Percentiles rank a stretch among this genome's conserved stretches.
Evolutionary conservation across 208 protist genomes (phyloP).

Genomic region (Blechomonas ayalai): DNA sequence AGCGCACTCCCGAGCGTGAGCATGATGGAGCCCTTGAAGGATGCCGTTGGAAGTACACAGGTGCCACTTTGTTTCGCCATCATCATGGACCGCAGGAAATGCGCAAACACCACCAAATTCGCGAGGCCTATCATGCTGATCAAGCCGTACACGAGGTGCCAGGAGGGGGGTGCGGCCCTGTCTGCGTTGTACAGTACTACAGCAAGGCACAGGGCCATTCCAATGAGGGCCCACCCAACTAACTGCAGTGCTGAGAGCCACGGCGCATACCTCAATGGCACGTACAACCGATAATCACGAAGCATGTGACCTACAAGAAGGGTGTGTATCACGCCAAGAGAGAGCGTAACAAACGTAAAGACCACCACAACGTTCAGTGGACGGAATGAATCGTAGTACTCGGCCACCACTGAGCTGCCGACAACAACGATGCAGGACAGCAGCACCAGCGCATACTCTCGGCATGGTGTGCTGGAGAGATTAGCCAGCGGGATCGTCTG

Average conservation of each 20-base stretch:
- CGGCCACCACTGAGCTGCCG: constrained; percentile 24
- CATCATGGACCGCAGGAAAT: constrained; percentile 25
- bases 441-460: constrained; percentile 28
- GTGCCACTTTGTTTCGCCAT: too few relatives aligned
- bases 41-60: too few relatives aligned
- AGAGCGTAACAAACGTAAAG: constrained; percentile 12
- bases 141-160: constrained; percentile 43
- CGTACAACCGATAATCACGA: constrained; percentile 14
- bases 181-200: constrained; percentile 25
- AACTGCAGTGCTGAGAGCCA: constrained; percentile 33
- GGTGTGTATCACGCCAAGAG: constrained; percentile 1
- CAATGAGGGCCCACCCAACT: constrained; percentile 28
- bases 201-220: constrained; percentile 18
- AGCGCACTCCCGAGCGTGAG: constrained; percentile 12
- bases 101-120: constrained; percentile 35
- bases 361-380: constrained; percentile 18
- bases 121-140: constrained; percentile 34
- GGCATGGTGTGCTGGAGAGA: constrained; percentile 21
- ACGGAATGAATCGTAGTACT: constrained; percentile 24
- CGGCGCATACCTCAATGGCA: constrained; percentile 14
- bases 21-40: constrained; percentile 10
- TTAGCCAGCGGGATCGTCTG: constrained; percentile 1
- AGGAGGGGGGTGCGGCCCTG: constrained; percentile 22
- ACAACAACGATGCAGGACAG: constrained; percentile 25
- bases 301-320: neutral